Evolutionary conservation across 2,329 filamentous ascomycete genomes (phyloP), one percentile per base, ranked within the genome.

Genomic region (Aspergillaceae sp.): DNA sequence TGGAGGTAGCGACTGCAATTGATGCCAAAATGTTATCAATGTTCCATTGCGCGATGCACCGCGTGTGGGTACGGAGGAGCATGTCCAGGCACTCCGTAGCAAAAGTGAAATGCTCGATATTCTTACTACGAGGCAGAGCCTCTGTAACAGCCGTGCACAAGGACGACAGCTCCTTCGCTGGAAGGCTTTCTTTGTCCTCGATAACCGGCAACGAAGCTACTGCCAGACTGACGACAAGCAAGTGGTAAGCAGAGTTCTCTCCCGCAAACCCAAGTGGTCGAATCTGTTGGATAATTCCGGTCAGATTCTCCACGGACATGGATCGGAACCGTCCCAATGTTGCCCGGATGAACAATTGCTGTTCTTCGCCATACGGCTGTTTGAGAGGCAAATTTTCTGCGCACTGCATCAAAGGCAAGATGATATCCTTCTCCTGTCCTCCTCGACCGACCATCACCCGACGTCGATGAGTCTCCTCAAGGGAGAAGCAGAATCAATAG

Each of bases 31-130:
- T 52, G 40, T 56, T 62, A 49, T 75, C 72, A 29, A 74, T 62
- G 47, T 72, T 70, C 60, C 65, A 68, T 50, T 74, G 72, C 8
- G 64, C 65, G 26, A 74, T 59, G 19, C 63, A 63, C 36, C 62
- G 63, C 26, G 69, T 61, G 45, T 72, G 68, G 6, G 52, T 57
- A 37, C 68, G 67, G 11, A 73, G 61, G 27, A 71, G 53, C 7
- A 65, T 53, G 40, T 65, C 66, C 27, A 71, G 48, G 41, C 62
- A 65, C 45, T 72, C 70, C 5, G 64, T 57, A 19, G 63, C 61
- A 26, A 72, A 58, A 41, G 56, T 66, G 46, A 71, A 70, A 32
- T 63, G 61, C 51, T 67, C 69, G 45, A 65, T 63, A 4, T 60
- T 62, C 8, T 51, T 57, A 47, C 59, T 62, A 28, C 48, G 48